A percentile compares a stretch with the other conserved stretches of the same genome.
These are phyloP conservation scores for Fraxinus albicans DNA, from an alignment of 305 asterid species.

Conservation along the genomic window DNA sequence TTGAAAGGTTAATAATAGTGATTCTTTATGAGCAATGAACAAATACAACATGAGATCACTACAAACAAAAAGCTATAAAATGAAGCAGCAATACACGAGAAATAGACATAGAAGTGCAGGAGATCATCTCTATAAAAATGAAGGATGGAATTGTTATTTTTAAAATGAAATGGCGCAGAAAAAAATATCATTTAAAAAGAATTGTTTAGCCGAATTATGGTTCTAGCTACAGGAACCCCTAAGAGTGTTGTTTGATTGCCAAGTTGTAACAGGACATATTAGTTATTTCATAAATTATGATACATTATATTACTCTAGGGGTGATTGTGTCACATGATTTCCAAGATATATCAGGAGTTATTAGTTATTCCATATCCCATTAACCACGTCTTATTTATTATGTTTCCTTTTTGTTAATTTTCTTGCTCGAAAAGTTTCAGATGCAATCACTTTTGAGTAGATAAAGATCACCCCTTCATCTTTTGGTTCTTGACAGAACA, in stretches of 20 bases:
- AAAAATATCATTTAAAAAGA: neutral
- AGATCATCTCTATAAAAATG: constrained; percentile 1
- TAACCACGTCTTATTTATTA: neutral
- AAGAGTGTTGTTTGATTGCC: neutral
- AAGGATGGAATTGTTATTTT: neutral
- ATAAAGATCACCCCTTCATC: neutral
- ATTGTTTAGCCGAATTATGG: neutral
- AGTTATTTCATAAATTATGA: neutral
- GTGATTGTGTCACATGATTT: neutral
- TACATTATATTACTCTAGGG: neutral
- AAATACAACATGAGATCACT: constrained; percentile 14
- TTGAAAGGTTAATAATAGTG: constrained; percentile 11
- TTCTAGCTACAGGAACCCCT: neutral
- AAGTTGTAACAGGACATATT: neutral
- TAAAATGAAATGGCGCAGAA: neutral
- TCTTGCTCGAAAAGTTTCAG: neutral
- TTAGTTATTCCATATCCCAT: neutral
- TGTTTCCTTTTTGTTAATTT: neutral
- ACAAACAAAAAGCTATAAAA: constrained; percentile 4
- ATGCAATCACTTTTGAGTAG: neutral
- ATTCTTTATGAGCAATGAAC: constrained; percentile 11
- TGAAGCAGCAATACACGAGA: neutral
- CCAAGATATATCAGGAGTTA: neutral
- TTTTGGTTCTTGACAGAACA: neutral
- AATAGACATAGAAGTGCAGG: neutral